Base-by-base conservation (phyloP, 768 basidiomycete genomes). In the Amanita thiersii region DNA sequence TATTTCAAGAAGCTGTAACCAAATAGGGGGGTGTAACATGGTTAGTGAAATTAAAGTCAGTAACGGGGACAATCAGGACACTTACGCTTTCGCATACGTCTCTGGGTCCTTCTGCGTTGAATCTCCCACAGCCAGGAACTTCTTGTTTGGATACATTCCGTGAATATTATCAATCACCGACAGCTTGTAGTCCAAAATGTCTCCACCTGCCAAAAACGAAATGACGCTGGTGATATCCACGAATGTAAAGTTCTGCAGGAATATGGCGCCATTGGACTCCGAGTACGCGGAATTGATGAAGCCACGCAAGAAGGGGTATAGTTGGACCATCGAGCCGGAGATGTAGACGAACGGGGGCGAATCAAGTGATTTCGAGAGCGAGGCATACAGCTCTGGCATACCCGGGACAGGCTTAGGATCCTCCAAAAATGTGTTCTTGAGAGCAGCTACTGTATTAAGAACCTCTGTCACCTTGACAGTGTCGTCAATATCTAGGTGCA, bases 401-500 rank as follows among this genome's bases (percentile, higher is more conserved):
- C 68, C 68, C n/a, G 60, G 6, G 7, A 71, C 67, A 6, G 65
- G 55, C 19, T 52, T 48, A 3, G 69, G 68, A 35, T 61, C 57
- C 15, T 69, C 64, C 32, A 69, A 50, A 28, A 69, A 55, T 3
- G 68, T 12, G 65, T 49, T 46, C 65, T 57, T 26, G 62, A 47
- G 15, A 34, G 7, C 11, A 63, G 50, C 20, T 54, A 50, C 3
- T 54, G 40, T 24, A 47, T 69, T 55, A 20, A 68, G 59, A 15
- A 61, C 64, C 41, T 69, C 53, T 0, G 67, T 61, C 11, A 69
- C 49, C 47, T 71, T 71, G 29, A 71, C 52, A 1, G 66, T 70
- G 46, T 68, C 67, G 46, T 70, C 66, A 42, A 69, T 64, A 49
- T 70, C 67, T 68, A n/a, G n/a, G n/a, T n/a, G n/a, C n/a, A n/a